Evolutionary conservation across 2,329 filamentous ascomycete genomes (phyloP), one percentile per base, ranked within the genome.

Genomic region (Capronia coronata): DNA sequence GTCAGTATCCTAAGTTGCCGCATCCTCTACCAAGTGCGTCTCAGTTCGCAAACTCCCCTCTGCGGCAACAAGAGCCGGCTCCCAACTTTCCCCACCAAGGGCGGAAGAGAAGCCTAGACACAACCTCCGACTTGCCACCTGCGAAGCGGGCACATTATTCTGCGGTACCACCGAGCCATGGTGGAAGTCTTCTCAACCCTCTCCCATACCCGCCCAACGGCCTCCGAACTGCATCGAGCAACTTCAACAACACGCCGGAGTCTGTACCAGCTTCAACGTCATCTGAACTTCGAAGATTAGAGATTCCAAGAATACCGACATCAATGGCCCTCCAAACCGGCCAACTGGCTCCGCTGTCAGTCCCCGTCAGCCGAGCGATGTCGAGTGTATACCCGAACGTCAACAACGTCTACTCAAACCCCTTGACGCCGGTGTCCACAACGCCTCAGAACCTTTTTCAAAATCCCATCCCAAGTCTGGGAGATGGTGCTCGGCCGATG

Each of bases 371-470:
- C 10, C 80, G 86, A 42, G 79, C 87, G 7, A 90, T 94, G 83
- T 77, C 84, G 5, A 80, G 85, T 14, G 83, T 89, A 1, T 95
- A 86, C 64, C 76, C 81, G 25, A 75, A 75, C 10, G 69, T 73
- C 9, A 71, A 80, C 1, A 68, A 70, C 23, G 72, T 71, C 43
- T 80, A 75, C 72, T 65, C 69, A n/a, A 69, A 71, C 46, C 65
- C 70, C 25, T 67, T 73, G 38, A 63, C 71, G 19, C 63, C 68
- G 11, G 63, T 67, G 8, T 61, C 69, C 22, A 56, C 65, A 21
- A 62, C 63, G 23, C 63, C 64, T 45, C 62, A 60, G 11, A 57
- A 56, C 32, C 57, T 54, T 43, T 63, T 61, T 48, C 64, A 67
- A 52, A 51, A 62, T 44, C 63, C 68, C 2, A 56, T 60, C 21